A percentile compares a stretch with the other conserved stretches of the same genome.
Evolutionary conservation across 441 rosid species (phyloP).

Genomic region (Eutrema salsugineum): DNA sequence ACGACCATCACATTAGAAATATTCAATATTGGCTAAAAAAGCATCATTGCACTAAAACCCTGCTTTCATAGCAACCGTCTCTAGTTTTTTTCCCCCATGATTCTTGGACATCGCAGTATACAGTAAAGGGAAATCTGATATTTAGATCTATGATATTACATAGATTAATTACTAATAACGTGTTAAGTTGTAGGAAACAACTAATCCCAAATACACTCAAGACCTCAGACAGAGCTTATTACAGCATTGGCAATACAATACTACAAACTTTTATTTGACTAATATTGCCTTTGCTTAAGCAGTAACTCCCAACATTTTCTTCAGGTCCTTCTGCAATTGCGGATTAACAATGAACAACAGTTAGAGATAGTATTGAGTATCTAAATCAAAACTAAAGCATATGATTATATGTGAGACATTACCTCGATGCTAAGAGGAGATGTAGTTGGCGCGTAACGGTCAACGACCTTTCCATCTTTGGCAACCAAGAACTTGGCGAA

Average conservation of each 20-base stretch:
- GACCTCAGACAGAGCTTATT: background rate
- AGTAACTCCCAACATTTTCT: slow-evolving; percentile 62
- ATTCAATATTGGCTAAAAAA: no score
- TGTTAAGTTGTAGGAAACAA: background rate
- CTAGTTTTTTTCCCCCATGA: background rate
- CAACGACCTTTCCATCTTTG: slow-evolving; percentile 60
- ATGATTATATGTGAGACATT: background rate
- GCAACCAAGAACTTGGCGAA: slow-evolving; percentile 66
- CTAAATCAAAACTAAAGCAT: background rate
- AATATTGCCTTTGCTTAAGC: slow-evolving; percentile 17
- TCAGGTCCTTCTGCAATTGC: slow-evolving; percentile 64
- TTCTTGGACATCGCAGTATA: background rate
- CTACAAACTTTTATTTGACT: slow-evolving; percentile 16
- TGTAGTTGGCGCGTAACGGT: slow-evolving; percentile 75
- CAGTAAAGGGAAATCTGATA: background rate
- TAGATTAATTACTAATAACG: background rate
- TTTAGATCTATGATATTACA: background rate
- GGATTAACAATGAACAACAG: background rate
- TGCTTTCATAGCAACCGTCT: background rate
- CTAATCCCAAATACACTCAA: background rate
- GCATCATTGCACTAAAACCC: no score
- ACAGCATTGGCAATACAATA: slow-evolving; percentile 17
- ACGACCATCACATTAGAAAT: no score
- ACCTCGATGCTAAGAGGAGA: slow-evolving; percentile 75
- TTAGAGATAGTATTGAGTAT: background rate